A percentile compares a stretch with the other conserved stretches of the same genome.
phyloP scores from a whole-genome alignment of 176 grass and related monocot genomes.

The Aechmea fasciata region DNA sequence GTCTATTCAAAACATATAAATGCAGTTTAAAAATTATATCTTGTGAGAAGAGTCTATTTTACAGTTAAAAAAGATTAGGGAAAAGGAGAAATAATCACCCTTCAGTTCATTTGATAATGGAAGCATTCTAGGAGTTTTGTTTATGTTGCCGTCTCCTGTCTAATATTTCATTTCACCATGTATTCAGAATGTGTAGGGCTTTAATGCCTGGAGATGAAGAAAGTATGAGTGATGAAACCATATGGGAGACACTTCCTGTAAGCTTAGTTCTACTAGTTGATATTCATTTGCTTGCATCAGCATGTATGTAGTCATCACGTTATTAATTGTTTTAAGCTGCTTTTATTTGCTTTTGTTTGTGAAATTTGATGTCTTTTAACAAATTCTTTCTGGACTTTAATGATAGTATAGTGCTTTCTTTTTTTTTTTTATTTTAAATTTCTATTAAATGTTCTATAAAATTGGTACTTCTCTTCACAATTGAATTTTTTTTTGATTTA shows the following conservation, averaged over 20 bases:
- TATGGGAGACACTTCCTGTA: constrained; percentile 96
- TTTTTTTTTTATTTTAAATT: too few relatives aligned
- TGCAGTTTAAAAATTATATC: too few relatives aligned
- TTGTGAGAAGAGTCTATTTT: too few relatives aligned
- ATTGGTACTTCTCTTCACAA: not conserved
- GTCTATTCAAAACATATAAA: too few relatives aligned
- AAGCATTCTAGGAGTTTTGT: not conserved
- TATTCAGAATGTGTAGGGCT: constrained; percentile 90
- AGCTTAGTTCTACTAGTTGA: constrained; percentile 18
- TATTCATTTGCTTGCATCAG: not conserved
- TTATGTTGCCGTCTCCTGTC: not conserved
- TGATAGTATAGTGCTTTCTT: not conserved
- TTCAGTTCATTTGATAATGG: not conserved
- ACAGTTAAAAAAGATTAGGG: not conserved
- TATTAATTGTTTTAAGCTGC: not conserved
- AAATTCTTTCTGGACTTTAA: not conserved
- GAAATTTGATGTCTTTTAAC: not conserved
- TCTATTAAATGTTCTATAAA: too few relatives aligned
- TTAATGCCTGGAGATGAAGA: constrained; percentile 99
- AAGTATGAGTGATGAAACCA: constrained; percentile 79
- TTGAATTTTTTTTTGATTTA: not conserved
- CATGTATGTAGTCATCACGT: not conserved
- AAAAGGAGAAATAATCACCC: not conserved
- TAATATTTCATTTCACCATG: not conserved
- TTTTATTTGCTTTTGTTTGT: not conserved